Evolutionary conservation across 768 basidiomycete species (phyloP).

Genomic region (Glaciozyma antarctica): DNA sequence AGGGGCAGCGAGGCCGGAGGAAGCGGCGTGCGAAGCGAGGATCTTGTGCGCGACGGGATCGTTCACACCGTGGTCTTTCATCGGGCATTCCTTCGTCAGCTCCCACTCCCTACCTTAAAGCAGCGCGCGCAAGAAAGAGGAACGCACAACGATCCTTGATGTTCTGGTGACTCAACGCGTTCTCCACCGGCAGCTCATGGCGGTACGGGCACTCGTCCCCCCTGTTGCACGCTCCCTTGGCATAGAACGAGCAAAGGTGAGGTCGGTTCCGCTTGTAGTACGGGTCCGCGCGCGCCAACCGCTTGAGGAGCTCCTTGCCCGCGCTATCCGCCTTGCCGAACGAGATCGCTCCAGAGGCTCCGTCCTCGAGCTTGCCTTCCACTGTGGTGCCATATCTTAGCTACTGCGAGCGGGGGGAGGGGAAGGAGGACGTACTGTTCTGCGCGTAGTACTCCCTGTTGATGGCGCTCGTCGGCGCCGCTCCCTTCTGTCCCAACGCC

Average conservation of each 20-base stretch:
- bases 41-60: slow-evolving; percentile 95
- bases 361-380: slow-evolving; percentile 22
- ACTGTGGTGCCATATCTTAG: slow-evolving; percentile 6
- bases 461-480: slow-evolving; percentile 92
- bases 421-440: slow-evolving; percentile 62
- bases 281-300: slow-evolving; percentile 71
- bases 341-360: slow-evolving; percentile 31
- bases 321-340: slow-evolving; percentile 40
- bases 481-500: slow-evolving; percentile 66
- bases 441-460: slow-evolving; percentile 92
- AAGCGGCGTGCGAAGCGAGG: slow-evolving; percentile 64
- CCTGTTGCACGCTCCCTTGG: slow-evolving; percentile 86
- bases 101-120: background rate
- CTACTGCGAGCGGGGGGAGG: slow-evolving; percentile 1
- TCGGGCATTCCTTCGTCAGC: background rate
- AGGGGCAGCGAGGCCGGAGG: slow-evolving; percentile 74
- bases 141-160: slow-evolving; percentile 72
- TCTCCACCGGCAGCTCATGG: slow-evolving; percentile 78
- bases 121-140: background rate
- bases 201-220: slow-evolving; percentile 88
- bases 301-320: slow-evolving; percentile 94
- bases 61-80: slow-evolving; percentile 59
- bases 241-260: slow-evolving; percentile 88
- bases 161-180: slow-evolving; percentile 65
- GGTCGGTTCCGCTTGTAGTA: slow-evolving; percentile 95